Evolutionary conservation across 768 basidiomycete species (phyloP), one percentile per base, ranked within the genome.

Genomic region (Mycena kentingensis): DNA sequence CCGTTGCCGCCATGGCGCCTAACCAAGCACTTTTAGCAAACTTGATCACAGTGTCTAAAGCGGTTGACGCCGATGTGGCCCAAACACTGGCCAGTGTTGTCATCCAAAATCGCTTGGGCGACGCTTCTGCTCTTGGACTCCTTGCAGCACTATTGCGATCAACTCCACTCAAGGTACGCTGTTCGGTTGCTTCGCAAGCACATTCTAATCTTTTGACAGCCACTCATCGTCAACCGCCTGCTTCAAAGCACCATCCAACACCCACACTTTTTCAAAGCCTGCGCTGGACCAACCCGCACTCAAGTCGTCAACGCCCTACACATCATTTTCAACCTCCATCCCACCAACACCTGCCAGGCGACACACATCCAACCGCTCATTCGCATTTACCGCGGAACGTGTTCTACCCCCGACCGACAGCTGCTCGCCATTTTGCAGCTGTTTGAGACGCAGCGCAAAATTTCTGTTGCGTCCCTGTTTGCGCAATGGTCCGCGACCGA

Each of bases 261-360:
- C 57, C 71, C 79, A 3, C 73, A 82, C 11, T 86, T 93, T 64
- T 78, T 73, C 65, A 76, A 72, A 38, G 49, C 79, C 12, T 78
- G 77, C 37, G 64, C 67, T 10, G 46, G 60, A 4, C 57, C 65
- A 4, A 62, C 68, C 26, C 77, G 84, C 19, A 73, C 79, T 21
- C 69, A 74, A 2, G 64, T 89, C 25, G 73, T 86, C 31, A 60
- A 69, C n/a, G 67, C 90, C 1, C 69, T 95, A 3, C 75, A 83
- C 38, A 68, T 71, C 3, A 74, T 96, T 2, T 97, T 95, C 73
- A 67, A 79, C 49, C 76, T 86, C 13, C 85, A 94, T 62, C 90
- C 93, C 0, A 69, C 76, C 12, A 92, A 92, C 60, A 88, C 93
- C 2, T 95, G 90, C 62, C 95, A 96, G 65, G 78, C 85, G 10